Evolutionary conservation across 805 yeast genomes (phyloP).

Genomic region (Cyberlindnera amylophila): DNA sequence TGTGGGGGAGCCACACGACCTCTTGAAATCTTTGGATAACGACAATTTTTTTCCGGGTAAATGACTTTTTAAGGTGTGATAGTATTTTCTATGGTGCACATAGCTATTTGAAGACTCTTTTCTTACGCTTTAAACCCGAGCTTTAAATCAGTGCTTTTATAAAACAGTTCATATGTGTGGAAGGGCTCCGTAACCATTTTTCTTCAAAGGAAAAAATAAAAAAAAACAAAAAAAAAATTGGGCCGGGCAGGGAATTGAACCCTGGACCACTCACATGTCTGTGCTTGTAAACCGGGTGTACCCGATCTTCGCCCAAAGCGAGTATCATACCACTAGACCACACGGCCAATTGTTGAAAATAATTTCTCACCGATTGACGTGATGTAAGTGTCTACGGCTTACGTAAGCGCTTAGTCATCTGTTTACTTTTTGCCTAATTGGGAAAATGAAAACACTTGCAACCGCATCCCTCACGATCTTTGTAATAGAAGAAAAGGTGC

Average conservation of each 20-base stretch:
- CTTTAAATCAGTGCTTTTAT: too few relatives aligned
- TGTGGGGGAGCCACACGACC: too few relatives aligned
- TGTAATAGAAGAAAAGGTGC: background rate
- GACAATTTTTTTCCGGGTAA: too few relatives aligned
- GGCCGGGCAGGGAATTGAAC: slow-evolving; percentile 34
- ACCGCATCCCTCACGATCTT: slow-evolving; percentile 1
- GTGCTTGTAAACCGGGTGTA: slow-evolving; percentile 11
- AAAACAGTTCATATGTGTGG: too few relatives aligned
- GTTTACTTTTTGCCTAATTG: slow-evolving; percentile 15
- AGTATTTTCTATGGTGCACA: too few relatives aligned
- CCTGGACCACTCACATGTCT: slow-evolving; percentile 32
- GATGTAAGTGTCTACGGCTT: too few relatives aligned
- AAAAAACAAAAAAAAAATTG: slow-evolving; percentile 18
- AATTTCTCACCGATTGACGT: too few relatives aligned
- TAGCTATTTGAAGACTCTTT: too few relatives aligned
- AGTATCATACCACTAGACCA: slow-evolving; percentile 34
- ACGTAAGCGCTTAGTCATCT: slow-evolving; percentile 2
- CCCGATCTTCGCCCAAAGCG: slow-evolving; percentile 30
- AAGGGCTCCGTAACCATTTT: too few relatives aligned
- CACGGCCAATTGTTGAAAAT: slow-evolving; percentile 23
- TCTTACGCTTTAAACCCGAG: too few relatives aligned
- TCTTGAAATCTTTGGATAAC: too few relatives aligned
- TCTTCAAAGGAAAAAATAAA: background rate
- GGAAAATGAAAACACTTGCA: slow-evolving; percentile 17
- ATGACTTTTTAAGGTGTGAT: too few relatives aligned